Conservation (phyloP, 805 yeast genomes). For the Myxozyma kluyveri region DNA sequence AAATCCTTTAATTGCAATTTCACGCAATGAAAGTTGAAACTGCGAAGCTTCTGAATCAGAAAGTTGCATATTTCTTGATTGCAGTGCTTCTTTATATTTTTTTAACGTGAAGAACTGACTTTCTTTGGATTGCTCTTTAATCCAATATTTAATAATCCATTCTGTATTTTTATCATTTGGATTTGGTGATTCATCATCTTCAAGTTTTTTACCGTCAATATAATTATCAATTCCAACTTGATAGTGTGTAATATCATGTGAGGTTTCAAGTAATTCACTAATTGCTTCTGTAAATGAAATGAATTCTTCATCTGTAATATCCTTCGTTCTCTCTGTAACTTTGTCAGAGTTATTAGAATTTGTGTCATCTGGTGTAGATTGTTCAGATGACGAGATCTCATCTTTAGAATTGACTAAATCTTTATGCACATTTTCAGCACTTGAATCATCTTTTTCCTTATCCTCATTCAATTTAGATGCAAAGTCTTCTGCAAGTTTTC, state of each 20-base stretch:
- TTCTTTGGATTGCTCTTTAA: neutral
- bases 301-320: neutral
- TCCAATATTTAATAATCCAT: conserved; percentile 14
- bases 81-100: too few relatives aligned
- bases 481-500: conserved; percentile 2
- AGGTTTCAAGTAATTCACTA: neutral
- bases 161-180: conserved; percentile 4
- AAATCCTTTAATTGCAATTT: conserved; percentile 37
- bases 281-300: neutral
- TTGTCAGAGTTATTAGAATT: too few relatives aligned
- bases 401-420: neutral
- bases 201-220: conserved; percentile 4
- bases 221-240: conserved; percentile 15
- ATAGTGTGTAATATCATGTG: conserved; percentile 29
- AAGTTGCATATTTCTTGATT: too few relatives aligned
- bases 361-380: neutral
- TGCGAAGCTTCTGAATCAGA: too few relatives aligned
- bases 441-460: too few relatives aligned
- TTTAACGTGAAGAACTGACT: neutral
- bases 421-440: neutral
- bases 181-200: conserved; percentile 4
- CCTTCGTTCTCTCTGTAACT: neutral
- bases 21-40: conserved; percentile 34
- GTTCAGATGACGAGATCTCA: conserved; percentile 1
- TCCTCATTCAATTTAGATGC: too few relatives aligned